Evolutionary conservation across 164 flowering plant species (phyloP).

Genomic region (Kalanchoe fedtschenkoi): DNA sequence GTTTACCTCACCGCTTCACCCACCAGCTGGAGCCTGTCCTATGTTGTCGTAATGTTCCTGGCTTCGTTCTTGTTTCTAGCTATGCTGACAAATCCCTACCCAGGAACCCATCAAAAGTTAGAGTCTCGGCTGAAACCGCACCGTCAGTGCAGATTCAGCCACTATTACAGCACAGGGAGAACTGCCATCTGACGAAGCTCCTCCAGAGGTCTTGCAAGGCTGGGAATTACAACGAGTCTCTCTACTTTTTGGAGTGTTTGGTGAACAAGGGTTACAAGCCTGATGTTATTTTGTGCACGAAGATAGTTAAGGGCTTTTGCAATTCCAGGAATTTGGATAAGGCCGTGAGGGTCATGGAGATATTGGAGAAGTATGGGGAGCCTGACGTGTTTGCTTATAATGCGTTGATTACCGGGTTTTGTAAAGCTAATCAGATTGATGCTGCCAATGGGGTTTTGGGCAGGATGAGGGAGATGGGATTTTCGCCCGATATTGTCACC

Average conservation of each 20-base stretch:
- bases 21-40: too few relatives aligned
- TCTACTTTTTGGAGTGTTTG: constrained; percentile 53
- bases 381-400: constrained; percentile 68
- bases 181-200: constrained; percentile 38
- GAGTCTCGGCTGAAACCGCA: not conserved
- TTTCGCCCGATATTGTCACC: constrained; percentile 62
- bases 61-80: not conserved
- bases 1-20: too few relatives aligned
- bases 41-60: too few relatives aligned
- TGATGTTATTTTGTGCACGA: constrained; percentile 75
- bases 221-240: constrained; percentile 49
- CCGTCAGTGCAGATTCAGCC: not conserved
- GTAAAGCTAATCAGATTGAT: constrained; percentile 47
- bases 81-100: not conserved
- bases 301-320: constrained; percentile 59
- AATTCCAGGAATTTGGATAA: constrained; percentile 33
- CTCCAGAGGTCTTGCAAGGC: constrained; percentile 55
- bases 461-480: constrained; percentile 41
- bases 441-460: constrained; percentile 34
- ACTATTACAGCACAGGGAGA: not conserved
- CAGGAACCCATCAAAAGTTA: not conserved
- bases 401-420: constrained; percentile 62
- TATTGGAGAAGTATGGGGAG: constrained; percentile 48
- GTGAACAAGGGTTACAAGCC: constrained; percentile 52
- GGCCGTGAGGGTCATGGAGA: constrained; percentile 54